phyloP scores from a whole-genome alignment of 441 rosid genomes.

The Populus tomentosa region DNA sequence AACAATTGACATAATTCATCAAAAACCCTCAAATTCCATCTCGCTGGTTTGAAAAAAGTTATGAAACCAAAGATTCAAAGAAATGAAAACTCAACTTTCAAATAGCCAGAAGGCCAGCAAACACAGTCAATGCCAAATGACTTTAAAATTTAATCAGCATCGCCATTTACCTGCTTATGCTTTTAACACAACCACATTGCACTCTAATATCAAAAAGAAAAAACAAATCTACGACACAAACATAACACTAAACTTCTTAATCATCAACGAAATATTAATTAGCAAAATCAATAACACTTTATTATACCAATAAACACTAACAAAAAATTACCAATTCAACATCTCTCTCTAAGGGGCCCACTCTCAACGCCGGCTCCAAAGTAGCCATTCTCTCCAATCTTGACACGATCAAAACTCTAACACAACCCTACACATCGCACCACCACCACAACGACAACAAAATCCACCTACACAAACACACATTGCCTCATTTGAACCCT shows the following conservation, averaged over 20 bases:
- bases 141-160: background rate
- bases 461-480: conserved; percentile 5
- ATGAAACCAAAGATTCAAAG: background rate
- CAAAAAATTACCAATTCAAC: conserved; percentile 50
- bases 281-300: background rate
- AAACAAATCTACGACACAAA: background rate
- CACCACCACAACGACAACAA: conserved; percentile 2
- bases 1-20: background rate
- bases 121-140: background rate
- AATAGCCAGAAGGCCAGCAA: background rate
- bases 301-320: background rate
- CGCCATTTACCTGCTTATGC: background rate
- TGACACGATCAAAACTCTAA: conserved; percentile 18
- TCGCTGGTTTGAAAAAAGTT: background rate
- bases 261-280: background rate
- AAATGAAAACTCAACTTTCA: background rate
- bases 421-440: conserved; percentile 15
- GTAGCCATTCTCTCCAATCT: conserved; percentile 39
- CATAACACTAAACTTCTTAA: background rate
- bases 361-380: conserved; percentile 30
- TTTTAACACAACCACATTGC: background rate
- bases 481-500: conserved; percentile 11
- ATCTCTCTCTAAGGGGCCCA: conserved; percentile 55
- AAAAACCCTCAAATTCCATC: background rate
- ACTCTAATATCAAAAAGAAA: background rate